Evolutionary conservation across 2,329 filamentous ascomycete species (phyloP).

Genomic region (Diaporthe helianthi): DNA sequence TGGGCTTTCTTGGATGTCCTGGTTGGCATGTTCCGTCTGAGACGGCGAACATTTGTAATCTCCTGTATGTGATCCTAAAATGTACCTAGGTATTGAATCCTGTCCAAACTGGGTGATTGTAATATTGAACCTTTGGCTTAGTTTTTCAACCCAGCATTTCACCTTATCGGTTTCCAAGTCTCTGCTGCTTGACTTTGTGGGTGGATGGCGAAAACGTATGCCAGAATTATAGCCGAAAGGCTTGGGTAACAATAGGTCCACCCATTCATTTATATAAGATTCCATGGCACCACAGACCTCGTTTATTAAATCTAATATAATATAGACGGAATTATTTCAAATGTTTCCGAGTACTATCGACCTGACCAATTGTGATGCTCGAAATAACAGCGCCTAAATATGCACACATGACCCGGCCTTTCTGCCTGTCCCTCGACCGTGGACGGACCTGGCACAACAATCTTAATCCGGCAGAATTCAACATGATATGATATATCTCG

Average conservation of each 20-base stretch:
- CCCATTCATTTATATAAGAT: neutral
- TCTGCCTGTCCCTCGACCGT: neutral
- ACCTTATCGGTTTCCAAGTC: too few species aligned
- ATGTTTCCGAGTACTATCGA: neutral
- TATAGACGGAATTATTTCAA: neutral
- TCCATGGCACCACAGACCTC: neutral
- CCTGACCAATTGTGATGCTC: neutral
- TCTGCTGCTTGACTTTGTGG: neutral
- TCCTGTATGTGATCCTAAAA: neutral
- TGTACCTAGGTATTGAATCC: neutral
- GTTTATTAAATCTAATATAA: neutral
- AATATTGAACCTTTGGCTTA: neutral
- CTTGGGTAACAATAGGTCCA: neutral
- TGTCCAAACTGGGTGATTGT: neutral
- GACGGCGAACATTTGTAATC: neutral
- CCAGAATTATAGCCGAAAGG: neutral
- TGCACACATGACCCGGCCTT: neutral
- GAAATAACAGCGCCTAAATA: neutral
- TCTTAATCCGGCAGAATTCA: neutral
- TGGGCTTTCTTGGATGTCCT: neutral
- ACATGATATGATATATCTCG: neutral
- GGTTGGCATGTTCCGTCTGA: neutral
- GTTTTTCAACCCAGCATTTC: neutral
- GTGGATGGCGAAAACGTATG: neutral
- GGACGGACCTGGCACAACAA: neutral